Conservation (phyloP, 139 green algal genomes). For the Tetradesmus obliquus region DNA sequence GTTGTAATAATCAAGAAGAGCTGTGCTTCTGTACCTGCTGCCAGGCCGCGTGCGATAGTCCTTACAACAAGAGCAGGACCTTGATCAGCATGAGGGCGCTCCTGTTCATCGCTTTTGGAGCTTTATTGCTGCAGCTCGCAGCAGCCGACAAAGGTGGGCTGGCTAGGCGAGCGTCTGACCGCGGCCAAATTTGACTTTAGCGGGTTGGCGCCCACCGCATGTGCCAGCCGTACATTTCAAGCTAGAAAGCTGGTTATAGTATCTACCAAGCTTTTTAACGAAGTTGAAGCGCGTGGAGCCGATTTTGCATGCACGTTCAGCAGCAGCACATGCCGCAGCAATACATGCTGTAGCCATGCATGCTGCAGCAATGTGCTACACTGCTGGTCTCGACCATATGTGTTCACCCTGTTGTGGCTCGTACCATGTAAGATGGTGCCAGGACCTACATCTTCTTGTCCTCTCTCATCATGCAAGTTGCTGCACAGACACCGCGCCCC, state of each 20-base stretch:
- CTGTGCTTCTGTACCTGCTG: neutral
- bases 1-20: too few relatives aligned
- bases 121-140: neutral
- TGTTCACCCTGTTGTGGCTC: too few relatives aligned
- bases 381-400: too few relatives aligned
- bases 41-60: too few relatives aligned
- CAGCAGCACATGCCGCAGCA: neutral
- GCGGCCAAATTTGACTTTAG: neutral
- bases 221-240: neutral
- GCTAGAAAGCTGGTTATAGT: too few relatives aligned
- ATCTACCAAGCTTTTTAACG: too few relatives aligned
- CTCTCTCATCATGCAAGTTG: neutral
- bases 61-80: too few relatives aligned
- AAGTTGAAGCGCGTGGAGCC: too few relatives aligned
- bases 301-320: neutral
- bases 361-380: too few relatives aligned
- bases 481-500: neutral
- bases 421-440: too few relatives aligned
- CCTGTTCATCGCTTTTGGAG: neutral
- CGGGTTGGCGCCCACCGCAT: neutral
- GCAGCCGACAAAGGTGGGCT: neutral
- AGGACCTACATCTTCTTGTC: neutral
- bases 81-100: neutral
- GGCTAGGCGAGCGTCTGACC: neutral
- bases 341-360: neutral